Evolutionary conservation across 1,284 basidiomycete genomes (phyloP).

Genomic region (Athelia sp.): DNA sequence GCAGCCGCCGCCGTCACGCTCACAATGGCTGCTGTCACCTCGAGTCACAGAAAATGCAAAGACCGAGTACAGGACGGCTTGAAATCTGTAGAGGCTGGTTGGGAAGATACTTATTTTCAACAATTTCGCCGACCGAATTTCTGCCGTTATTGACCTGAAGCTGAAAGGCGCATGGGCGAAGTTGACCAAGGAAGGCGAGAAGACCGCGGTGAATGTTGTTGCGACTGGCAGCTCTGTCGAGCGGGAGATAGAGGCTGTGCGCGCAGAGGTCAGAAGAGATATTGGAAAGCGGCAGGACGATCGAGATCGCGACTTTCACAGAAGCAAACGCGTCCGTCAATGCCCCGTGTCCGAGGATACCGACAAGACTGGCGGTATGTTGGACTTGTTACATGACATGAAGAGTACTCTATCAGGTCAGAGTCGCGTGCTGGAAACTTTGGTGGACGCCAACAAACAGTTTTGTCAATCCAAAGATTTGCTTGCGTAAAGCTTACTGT

Average conservation of each 20-base stretch:
- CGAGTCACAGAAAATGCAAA: slow-evolving; percentile 36
- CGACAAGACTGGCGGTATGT: too few relatives aligned
- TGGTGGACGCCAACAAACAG: too few relatives aligned
- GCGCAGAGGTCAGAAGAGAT: background rate
- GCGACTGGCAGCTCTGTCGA: slow-evolving; percentile 7
- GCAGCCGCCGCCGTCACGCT: slow-evolving; percentile 36
- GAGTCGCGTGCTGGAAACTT: too few relatives aligned
- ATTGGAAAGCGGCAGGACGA: background rate
- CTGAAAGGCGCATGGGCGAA: slow-evolving; percentile 30
- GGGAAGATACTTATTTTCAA: slow-evolving; percentile 41
- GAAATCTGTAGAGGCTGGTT: slow-evolving; percentile 33
- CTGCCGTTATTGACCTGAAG: slow-evolving; percentile 31
- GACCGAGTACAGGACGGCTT: slow-evolving; percentile 33
- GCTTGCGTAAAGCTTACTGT: too few relatives aligned
- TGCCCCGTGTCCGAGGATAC: slow-evolving; percentile 8
- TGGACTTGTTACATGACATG: too few relatives aligned
- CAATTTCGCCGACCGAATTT: slow-evolving; percentile 32
- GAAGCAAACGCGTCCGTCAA: slow-evolving; percentile 7
- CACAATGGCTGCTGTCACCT: slow-evolving; percentile 37
- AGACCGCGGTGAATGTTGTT: slow-evolving; percentile 1
- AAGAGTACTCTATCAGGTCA: too few relatives aligned
- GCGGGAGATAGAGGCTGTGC: background rate
- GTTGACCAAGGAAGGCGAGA: slow-evolving; percentile 30
- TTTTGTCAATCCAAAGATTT: too few relatives aligned
- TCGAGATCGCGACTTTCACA: slow-evolving; percentile 3